Conservation (phyloP, 345 rosid species). For the Populus deltoides region DNA sequence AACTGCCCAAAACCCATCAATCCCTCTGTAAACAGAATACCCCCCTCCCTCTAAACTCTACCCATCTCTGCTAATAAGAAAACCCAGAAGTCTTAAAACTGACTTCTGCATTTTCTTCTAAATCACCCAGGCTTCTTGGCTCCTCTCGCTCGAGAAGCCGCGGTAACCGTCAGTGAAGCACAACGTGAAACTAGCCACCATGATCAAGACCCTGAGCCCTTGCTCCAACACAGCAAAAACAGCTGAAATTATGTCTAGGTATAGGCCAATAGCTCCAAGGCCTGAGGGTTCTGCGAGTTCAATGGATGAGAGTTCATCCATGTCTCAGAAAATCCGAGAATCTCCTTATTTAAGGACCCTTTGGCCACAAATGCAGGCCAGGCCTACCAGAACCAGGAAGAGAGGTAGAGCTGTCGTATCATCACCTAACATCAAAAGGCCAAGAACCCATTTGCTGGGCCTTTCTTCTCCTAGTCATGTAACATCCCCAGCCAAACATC, state of each 20-base stretch:
- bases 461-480: slow-evolving; percentile 27
- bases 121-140: background rate
- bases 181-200: slow-evolving; percentile 15
- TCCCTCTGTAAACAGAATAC: background rate
- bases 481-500: slow-evolving; percentile 23
- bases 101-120: background rate
- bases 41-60: background rate
- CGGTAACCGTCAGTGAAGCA: background rate
- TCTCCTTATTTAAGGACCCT: slow-evolving; percentile 75
- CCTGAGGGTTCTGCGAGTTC: slow-evolving; percentile 44
- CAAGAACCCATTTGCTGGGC: slow-evolving; percentile 29
- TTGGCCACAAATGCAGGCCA: slow-evolving; percentile 84
- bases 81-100: too few relatives aligned
- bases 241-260: slow-evolving; percentile 90
- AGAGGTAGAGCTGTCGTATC: slow-evolving; percentile 62
- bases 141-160: background rate
- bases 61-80: background rate
- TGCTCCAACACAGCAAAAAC: slow-evolving; percentile 57
- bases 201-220: slow-evolving; percentile 63
- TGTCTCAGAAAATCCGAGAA: slow-evolving; percentile 64
- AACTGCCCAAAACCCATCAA: slow-evolving; percentile 8
- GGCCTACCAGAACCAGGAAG: slow-evolving; percentile 85
- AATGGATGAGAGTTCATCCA: slow-evolving; percentile 36
- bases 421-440: slow-evolving; percentile 51
- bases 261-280: slow-evolving; percentile 90